Evolutionary conservation across 805 yeast species (phyloP).

Genomic region (Yamadazyma insecticola): DNA sequence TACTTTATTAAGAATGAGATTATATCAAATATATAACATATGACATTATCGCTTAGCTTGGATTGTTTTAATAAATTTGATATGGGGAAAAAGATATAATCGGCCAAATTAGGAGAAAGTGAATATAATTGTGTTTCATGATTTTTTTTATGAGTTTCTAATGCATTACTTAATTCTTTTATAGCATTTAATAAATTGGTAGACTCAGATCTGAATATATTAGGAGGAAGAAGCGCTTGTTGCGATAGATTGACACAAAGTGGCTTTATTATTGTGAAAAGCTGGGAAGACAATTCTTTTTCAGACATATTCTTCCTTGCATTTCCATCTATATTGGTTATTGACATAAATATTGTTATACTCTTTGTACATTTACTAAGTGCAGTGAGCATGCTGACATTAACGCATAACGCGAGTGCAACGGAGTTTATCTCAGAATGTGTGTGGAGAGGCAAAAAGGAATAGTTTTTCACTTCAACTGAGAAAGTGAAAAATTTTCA

Average conservation of each 20-base stretch:
- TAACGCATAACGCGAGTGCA: too few relatives aligned
- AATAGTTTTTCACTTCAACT: too few relatives aligned
- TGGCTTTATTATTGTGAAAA: conserved; percentile 27
- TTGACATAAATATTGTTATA: too few relatives aligned
- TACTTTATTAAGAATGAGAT: conserved; percentile 22
- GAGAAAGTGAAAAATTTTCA: too few relatives aligned
- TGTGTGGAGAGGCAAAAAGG: too few relatives aligned
- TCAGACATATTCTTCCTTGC: too few relatives aligned
- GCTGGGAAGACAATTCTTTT: too few relatives aligned
- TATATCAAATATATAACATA: conserved; percentile 21
- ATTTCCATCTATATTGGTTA: too few relatives aligned
- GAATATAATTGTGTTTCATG: conserved; percentile 12
- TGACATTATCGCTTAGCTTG: conserved; percentile 15
- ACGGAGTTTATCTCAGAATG: too few relatives aligned
- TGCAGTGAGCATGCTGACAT: too few relatives aligned
- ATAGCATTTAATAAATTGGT: conserved; percentile 9
- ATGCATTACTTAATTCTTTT: conserved; percentile 6
- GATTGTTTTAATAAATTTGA: conserved; percentile 28
- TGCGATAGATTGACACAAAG: conserved; percentile 25
- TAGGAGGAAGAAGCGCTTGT: conserved; percentile 13
- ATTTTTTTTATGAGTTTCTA: conserved; percentile 12
- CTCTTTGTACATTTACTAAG: too few relatives aligned
- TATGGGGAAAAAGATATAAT: conserved; percentile 38
- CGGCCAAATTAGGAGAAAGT: conserved; percentile 30
- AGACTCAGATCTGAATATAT: conserved; percentile 7